These are phyloP conservation scores for Camptophora hylomeconis DNA, from an alignment of 2,329 filamentous ascomycete genomes.

Conservation along the genomic window DNA sequence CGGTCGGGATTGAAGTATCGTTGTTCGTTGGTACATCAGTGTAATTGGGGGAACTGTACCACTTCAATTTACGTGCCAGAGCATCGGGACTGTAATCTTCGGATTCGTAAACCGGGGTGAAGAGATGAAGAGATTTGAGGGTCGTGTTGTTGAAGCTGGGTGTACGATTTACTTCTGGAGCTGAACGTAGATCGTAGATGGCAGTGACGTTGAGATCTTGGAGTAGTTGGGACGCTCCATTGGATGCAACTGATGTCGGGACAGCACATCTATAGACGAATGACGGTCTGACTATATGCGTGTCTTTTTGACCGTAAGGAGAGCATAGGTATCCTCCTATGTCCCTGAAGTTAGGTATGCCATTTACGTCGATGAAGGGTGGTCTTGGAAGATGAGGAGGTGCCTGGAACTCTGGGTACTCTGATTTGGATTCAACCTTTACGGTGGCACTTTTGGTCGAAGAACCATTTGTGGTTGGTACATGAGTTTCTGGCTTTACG, in stretches of 20 bases:
- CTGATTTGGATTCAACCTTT: too few relatives aligned
- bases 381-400: slow-evolving; percentile 15
- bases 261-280: slow-evolving; percentile 58
- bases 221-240: slow-evolving; percentile 39
- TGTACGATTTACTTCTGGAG: slow-evolving; percentile 22
- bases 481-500: too few relatives aligned
- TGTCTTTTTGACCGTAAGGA: too few relatives aligned
- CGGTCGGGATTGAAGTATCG: slow-evolving; percentile 5
- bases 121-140: slow-evolving; percentile 22
- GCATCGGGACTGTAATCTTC: slow-evolving; percentile 49
- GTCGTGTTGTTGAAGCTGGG: too few relatives aligned
- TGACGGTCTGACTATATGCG: slow-evolving; percentile 37
- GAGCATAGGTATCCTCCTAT: slow-evolving; percentile 43
- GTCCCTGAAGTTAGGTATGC: slow-evolving; percentile 57
- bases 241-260: slow-evolving; percentile 42
- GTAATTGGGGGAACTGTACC: slow-evolving; percentile 42
- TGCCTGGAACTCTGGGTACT: too few relatives aligned
- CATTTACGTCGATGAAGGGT: slow-evolving; percentile 31
- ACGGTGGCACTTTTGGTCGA: too few relatives aligned
- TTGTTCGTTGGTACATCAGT: slow-evolving; percentile 30
- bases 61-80: slow-evolving; percentile 45
- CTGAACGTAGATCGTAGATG: slow-evolving; percentile 57
- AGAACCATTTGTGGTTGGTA: too few relatives aligned
- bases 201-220: slow-evolving; percentile 44
- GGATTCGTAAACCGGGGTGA: slow-evolving; percentile 52